Base-by-base conservation (phyloP, 2,329 filamentous ascomycete species). In the Penicillium hordei region DNA sequence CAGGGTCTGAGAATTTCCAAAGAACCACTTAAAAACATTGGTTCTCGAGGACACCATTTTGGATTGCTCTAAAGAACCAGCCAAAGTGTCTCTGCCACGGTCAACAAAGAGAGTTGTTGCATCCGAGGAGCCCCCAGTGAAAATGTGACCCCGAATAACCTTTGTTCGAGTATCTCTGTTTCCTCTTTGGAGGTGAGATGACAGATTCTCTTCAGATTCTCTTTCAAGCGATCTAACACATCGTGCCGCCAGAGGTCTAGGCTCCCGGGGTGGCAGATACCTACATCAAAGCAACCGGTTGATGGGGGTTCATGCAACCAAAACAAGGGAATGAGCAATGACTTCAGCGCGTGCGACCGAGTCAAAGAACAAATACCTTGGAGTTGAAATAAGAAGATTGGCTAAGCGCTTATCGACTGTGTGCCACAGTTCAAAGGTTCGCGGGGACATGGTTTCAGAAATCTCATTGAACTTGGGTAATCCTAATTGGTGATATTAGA, bases 51-150 rank as follows among this genome's bases (percentile, higher is more conserved):
- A 40, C 7, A n/a, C 1, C 10, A 33, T 19, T 15, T 19, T 12
- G 21, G 10, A 10, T 19, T 9, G 29, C 33, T 40, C 10, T 15
- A 33, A 29, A 39, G 19, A 27, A 19, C 3, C 19, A 40, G n/a
- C 29, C 25, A 19, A 49, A 19, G 15, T 21, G 10, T 9, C 5
- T 29, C 15, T 10, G 34, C 34, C 17, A 53, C 29, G 2, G 10
- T 3, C 34, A 48, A 53, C 55, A 57, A 57, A 57, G 55, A 36
- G 42, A 6, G 12, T 42, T 3, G 29, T 17, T 46, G 34, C 27
- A 46, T 29, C 6, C 17, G 19, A 29, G 15, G 29, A 19, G 19
- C 21, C 2, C 9, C 42, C 2, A 1, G 42, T 38, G 21, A 1
- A 39, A 34, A 25, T 40, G 6, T 23, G 50, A 52, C 27, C 7